Base-by-base conservation (phyloP, 352 stramenopile species). In the Globisporangium sylvaticum region DNA sequence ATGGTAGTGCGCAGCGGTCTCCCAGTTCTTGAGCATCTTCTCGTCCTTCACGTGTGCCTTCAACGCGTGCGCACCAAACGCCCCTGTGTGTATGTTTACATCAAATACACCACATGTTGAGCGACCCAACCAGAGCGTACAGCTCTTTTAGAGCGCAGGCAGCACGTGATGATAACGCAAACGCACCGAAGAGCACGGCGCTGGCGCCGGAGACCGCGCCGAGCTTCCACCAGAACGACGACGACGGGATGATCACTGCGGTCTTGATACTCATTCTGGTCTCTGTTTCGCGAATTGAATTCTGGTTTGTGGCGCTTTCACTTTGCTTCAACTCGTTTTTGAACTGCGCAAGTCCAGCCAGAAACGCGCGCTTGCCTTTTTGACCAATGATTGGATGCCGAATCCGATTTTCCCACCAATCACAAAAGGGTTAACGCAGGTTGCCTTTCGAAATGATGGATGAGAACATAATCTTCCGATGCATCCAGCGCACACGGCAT, bases 11-110 rank as follows among this genome's bases (percentile, higher is more conserved):
- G 87, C 77, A 1, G 84, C 87, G 0, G 85, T 94, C 65, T 92
- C 83, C 87, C 87, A 95, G 68, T 83, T 93, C 77, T 95, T 94
- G 67, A 93, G 71, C 68, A 93, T 76, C 67, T 90, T 82, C 27
- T 84, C 82, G 59, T 95, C 84, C 65, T 81, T 90, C 34, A 94
- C 76, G 42, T 68, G 76, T 31, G 71, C 71, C 72, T 92, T 79
- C 50, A 95, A 71, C 15, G 72, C 85, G 58, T 95, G 87, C 20
- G 87, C 85, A 37, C 87, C 87, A 59, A 95, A 95, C 50, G 87
- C 84, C 7, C 85, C 87, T 95, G 59, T 20, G 10, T 8, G 22
- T 18, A n/a, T 12, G 32, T 42, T 18, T 22, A 15, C 18, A 34
- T 14, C 37, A 44, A 53, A 52, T 60, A n/a, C 24, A 15, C 9